Base-by-base conservation (phyloP, 1,284 basidiomycete species). In the Puccinia triticina region DNA sequence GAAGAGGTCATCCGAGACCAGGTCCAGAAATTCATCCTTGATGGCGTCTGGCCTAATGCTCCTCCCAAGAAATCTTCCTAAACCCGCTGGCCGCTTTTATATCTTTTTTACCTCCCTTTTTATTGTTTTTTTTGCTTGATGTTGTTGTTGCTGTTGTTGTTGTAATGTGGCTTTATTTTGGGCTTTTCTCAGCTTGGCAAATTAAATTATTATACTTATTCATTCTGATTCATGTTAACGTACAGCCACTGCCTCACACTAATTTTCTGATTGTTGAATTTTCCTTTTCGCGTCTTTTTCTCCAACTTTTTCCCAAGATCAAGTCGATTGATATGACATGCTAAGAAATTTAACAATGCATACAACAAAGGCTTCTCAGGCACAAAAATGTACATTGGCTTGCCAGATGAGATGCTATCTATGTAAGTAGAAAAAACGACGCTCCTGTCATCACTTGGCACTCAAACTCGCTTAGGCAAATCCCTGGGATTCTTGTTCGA, bases 21-120 rank as follows among this genome's bases (percentile, higher is more conserved):
- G 43, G 46, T 84, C 43, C 29, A 83, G 8, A 67, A 79, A 59
- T 84, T 83, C 43, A 83, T 83, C 29, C 77, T 78, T n/a, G 84
- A 84, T 57, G 83, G 84, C 34, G 69, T 84, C 53, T 84, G 84
- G 84, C 84, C 84, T 43, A 84, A 84, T 76, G 83, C 83, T 26
- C 83, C 84, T 26, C 66, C 83, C 40, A 73, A 69, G 59, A 83
- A 84, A 75, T 69, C 55, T 76, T 66, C 21, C 37, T 53, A 50
- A 83, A 40, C n/a, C 74, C 48, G 0, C 26, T 72, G 55, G 0
- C 29, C n/a, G 34, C 34, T 23, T 23, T 40, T 32, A n/a, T 57
- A 26, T 57, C 3, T 57, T n/a, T 57, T 37, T 69, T 69, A 12
- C n/a, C 43, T 48, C 26, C 46, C n/a, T 46, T 55, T 55, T 21